phyloP scores from a whole-genome alignment of 257 asterid species.

The Craterostigma plantagineum region DNA sequence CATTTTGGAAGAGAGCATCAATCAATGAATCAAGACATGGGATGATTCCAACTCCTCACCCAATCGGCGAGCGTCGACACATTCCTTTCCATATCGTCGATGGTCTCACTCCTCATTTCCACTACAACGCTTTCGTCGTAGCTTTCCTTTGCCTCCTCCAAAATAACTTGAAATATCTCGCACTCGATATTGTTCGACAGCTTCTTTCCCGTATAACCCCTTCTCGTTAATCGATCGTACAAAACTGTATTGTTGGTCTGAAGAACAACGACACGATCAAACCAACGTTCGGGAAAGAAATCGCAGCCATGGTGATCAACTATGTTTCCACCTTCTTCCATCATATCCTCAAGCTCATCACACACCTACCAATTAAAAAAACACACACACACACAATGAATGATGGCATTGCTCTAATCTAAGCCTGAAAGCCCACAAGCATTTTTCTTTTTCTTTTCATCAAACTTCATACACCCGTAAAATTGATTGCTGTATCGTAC shows the following conservation, averaged over 20 bases:
- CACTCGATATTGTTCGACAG: constrained; percentile 75
- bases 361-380: constrained; percentile 41
- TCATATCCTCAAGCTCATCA: constrained; percentile 86
- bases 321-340: constrained; percentile 90
- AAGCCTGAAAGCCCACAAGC: too few relatives aligned
- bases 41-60: constrained; percentile 57
- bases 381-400: too few relatives aligned
- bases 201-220: constrained; percentile 70
- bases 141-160: constrained; percentile 86
- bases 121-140: constrained; percentile 55
- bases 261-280: constrained; percentile 62
- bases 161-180: constrained; percentile 69
- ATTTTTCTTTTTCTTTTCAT: too few relatives aligned
- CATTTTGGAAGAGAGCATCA: too few relatives aligned
- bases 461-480: too few relatives aligned
- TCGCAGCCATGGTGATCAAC: constrained; percentile 95
- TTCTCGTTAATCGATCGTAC: constrained; percentile 64
- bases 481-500: too few relatives aligned
- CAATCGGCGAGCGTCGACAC: constrained; percentile 36
- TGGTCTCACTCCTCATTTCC: constrained; percentile 43
- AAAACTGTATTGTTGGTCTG: constrained; percentile 58
- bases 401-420: background rate
- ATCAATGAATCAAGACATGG: too few relatives aligned
- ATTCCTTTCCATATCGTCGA: constrained; percentile 44
- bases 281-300: constrained; percentile 95